Evolutionary conservation across 2,329 filamentous ascomycete genomes (phyloP), one percentile per base, ranked within the genome.

Genomic region (Chaetomiaceae sp.): DNA sequence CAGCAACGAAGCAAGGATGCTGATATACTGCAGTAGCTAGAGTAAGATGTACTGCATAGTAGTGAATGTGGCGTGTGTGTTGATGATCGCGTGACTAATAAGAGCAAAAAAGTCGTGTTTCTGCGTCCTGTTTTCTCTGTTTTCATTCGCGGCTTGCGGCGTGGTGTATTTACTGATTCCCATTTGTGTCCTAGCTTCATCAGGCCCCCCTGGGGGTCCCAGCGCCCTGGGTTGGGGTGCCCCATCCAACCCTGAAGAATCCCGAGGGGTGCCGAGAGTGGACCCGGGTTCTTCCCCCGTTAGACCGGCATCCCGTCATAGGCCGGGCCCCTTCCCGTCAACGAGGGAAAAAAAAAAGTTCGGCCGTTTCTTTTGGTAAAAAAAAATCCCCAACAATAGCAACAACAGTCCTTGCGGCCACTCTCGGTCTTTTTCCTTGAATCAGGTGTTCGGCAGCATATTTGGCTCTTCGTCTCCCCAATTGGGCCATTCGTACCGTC

Each of bases 261-360:
- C 45, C 51, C 55, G 55, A 57, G 10, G 52, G 44, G 27, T 49
- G 51, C 51, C 55, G 55, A 57, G 48, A 38, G 9, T 18, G 46
- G 47, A 30, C 36, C 44, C 53, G 49, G 53, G 23, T 40, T 48
- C 33, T 51, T 54, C 46, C 54, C 33, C 57, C 51, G 51, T 46
- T 55, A 34, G 40, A 36, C 51, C 56, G 53, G 55, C 29, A 49
- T 49, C 54, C 48, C 60, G 59, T 61, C 57, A 55, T 55, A 48
- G 48, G 51, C 41, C 38, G 33, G 32, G n/a, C n/a, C n/a, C n/a
- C n/a, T n/a, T n/a, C n/a, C n/a, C n/a, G n/a, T n/a, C n/a, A n/a
- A 41, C 16, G 29, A 29, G 16, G 27, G 54, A 57, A 58, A 55
- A 54, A 55, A 58, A 51, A 51, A 41, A 48, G 32, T 54, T 50